Base-by-base conservation (phyloP, 768 basidiomycete species). In the Podaxis pistillaris region DNA sequence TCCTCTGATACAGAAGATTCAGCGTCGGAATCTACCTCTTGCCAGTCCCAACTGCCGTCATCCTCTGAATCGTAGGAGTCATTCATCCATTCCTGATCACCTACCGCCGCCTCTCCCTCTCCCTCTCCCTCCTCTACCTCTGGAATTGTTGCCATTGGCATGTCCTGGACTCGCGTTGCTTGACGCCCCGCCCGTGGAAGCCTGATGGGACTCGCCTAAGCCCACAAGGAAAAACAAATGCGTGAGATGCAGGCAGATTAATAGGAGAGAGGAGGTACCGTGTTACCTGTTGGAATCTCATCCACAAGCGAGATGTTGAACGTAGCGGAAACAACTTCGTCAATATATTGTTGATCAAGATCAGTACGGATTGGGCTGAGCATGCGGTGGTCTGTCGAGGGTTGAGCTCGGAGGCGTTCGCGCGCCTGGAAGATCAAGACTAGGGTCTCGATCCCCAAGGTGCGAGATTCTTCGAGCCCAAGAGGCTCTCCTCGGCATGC, bases 381-480 rank as follows among this genome's bases (percentile, higher is more conserved):
- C 2, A 1, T 8, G 6, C 4, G 11, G 19, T 50, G 11, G 19
- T 50, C 22, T 2, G 19, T 13, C 1, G 22, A 24, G 6, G 49
- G 9, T 22, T 19, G 49, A 50, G 24, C 49, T 24, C 49, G 49
- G 12, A 50, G 49, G 49, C 49, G 49, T 4, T 50, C 49, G 7
- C 49, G 49, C 0, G 83, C 81, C 0, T 71, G 69, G 0, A 80
- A 80, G 13, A 90, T 71, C 33, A 75, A 75, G 3, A 87, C 69
- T 0, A 83, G 74, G 0, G 82, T 83, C 7, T 84, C 80, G 66
- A 85, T 70, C 0, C 86, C 86, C 17, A 93, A 72, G 24, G 71
- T 70, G n/a, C 72, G 70, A 4, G 81, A 84, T 61, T 92, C 92
- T 4, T 81, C 78, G 5, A 85, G 69, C 0, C 78, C 78, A 4